Evolutionary conservation across 1,139 yeast species (phyloP), one percentile per base, ranked within the genome.

Genomic region (Pichia sp.): DNA sequence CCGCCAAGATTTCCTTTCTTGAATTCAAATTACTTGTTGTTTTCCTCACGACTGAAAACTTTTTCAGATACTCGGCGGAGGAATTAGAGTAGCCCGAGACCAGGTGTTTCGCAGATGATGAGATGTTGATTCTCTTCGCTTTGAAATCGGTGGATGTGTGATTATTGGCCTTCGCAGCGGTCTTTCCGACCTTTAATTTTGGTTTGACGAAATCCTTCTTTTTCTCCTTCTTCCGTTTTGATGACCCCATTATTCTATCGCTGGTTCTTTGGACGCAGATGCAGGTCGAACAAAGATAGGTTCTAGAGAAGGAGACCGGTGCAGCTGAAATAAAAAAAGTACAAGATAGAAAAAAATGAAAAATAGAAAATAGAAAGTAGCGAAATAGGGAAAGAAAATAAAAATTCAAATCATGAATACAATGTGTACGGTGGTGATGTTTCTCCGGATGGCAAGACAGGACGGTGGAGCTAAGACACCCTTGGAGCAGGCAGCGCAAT

Each of bases 171-270:
- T 80, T 81, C 7, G 83, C 83, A 33, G 83, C 81, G 1, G 86
- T 76, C 70, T 93, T 93, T 55, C 99, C 99, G 44, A 93, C 98
- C 66, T 80, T 86, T 51, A 93, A 79, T 74, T 90, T 92, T 58
- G 85, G 80, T 73, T 92, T 93, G 67, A 74, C 79, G 67, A 87
- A 87, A 66, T 87, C 95, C 72, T 85, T 86, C 63, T 78, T 77
- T 73, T 86, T 87, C 60, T 85, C 88, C 52, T 79, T 76, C 72
- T 77, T 81, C 74, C 85, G 74, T 41, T 58, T 53, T 17, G 31
- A 44, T 4, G 60, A 57, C 16, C 52, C 60, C 61, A 59, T 59
- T 29, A 4, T 14, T n/a, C 5, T 31, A 9, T 46, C 14, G 7
- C 29, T 27, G 29, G 7, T 27, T 27, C n/a, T 27, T 6, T 27